These are phyloP conservation scores for Starmerella davenportii DNA, from an alignment of 805 yeast species.

Conservation along the genomic window DNA sequence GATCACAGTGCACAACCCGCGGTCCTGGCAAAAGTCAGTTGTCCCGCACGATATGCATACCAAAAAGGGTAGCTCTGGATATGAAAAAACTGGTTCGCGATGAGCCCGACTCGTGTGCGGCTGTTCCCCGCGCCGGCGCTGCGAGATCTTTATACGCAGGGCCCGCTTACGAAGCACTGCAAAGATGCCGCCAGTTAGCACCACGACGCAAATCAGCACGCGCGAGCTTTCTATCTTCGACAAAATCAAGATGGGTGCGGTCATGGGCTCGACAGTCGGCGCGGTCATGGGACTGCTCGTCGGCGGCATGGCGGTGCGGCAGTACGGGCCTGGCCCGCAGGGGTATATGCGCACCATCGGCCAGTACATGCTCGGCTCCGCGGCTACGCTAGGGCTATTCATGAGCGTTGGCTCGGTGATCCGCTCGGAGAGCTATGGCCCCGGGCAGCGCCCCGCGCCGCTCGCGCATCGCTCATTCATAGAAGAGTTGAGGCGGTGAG, in stretches of 20 bases:
- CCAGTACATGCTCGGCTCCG: conserved; percentile 89
- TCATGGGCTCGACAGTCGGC: conserved; percentile 89
- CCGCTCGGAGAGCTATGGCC: conserved; percentile 19
- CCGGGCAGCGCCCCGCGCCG: too few relatives aligned
- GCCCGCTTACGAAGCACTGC: too few relatives aligned
- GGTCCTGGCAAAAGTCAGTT: too few relatives aligned
- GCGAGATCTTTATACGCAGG: too few relatives aligned
- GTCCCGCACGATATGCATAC: too few relatives aligned
- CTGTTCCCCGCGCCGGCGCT: too few relatives aligned
- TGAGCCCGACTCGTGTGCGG: too few relatives aligned
- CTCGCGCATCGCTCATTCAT: not conserved
- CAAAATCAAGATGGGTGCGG: conserved; percentile 93
- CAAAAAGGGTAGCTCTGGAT: too few relatives aligned
- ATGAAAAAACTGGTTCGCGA: too few relatives aligned
- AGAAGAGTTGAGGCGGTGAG: not conserved
- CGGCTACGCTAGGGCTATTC: conserved; percentile 88
- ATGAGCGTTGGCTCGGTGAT: conserved; percentile 82
- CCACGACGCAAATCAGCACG: conserved; percentile 18
- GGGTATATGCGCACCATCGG: conserved; percentile 95
- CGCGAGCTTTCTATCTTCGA: conserved; percentile 66
- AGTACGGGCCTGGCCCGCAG: conserved; percentile 94
- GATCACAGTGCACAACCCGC: too few relatives aligned
- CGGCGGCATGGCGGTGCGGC: conserved; percentile 80
- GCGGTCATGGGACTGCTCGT: conserved; percentile 87
- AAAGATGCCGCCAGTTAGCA: conserved; percentile 21